Evolutionary conservation across 495 filamentous ascomycete species (phyloP).

Genomic region (Platismatia glauca): DNA sequence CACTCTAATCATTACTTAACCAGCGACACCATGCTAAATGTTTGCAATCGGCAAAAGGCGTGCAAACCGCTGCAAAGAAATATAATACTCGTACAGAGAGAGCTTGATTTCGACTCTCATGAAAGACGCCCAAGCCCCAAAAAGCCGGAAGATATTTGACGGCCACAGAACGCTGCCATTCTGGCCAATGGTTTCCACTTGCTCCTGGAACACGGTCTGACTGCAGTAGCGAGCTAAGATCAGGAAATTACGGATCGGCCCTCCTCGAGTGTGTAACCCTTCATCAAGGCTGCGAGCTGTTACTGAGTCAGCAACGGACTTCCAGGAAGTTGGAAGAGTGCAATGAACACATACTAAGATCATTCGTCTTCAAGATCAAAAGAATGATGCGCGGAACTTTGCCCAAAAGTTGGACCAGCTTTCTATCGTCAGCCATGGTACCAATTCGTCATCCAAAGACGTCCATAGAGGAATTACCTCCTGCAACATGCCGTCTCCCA

Average conservation of each 20-base stretch:
- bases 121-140: slow-evolving; percentile 49
- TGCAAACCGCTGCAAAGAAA: slow-evolving; percentile 20
- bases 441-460: background rate
- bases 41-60: slow-evolving; percentile 10
- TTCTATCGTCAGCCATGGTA: background rate
- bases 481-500: slow-evolving; percentile 80
- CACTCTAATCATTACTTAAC: background rate
- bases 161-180: slow-evolving; percentile 48
- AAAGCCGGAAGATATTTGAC: slow-evolving; percentile 45
- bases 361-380: slow-evolving; percentile 96
- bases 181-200: slow-evolving; percentile 58
- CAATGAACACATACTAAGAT: slow-evolving; percentile 55
- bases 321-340: background rate
- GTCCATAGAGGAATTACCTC: slow-evolving; percentile 31
- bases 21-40: slow-evolving; percentile 8
- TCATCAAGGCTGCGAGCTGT: slow-evolving; percentile 86
- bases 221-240: slow-evolving; percentile 92
- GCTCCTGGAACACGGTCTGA: slow-evolving; percentile 78
- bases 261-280: slow-evolving; percentile 80
- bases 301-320: slow-evolving; percentile 15
- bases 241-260: slow-evolving; percentile 79
- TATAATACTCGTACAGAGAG: slow-evolving; percentile 44
- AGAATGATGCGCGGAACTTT: slow-evolving; percentile 87
- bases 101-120: slow-evolving; percentile 57
- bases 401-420: slow-evolving; percentile 74